These are phyloP conservation scores for Calonectria montana DNA, from an alignment of 2,329 filamentous ascomycete species.

Conservation along the genomic window DNA sequence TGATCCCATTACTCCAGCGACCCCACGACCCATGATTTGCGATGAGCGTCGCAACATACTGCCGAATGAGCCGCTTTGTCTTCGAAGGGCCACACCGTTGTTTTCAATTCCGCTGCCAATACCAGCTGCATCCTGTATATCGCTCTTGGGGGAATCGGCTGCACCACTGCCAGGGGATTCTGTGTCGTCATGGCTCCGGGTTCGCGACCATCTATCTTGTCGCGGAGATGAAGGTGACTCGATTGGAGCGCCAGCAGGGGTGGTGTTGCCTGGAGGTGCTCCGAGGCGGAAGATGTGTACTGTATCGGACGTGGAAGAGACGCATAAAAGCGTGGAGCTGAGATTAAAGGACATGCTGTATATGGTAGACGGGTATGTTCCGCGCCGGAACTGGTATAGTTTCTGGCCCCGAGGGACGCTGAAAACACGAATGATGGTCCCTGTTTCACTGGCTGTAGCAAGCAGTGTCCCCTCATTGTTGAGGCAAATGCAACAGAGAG, in stretches of 20 bases:
- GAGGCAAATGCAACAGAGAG: conserved; percentile 88
- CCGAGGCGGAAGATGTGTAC: conserved; percentile 93
- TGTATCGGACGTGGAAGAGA: conserved; percentile 96
- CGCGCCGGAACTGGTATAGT: conserved; percentile 93
- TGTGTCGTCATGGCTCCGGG: conserved; percentile 62
- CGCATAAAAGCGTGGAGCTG: conserved; percentile 90
- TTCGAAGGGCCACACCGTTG: conserved; percentile 50
- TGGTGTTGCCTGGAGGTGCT: conserved; percentile 55
- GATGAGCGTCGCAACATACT: conserved; percentile 95
- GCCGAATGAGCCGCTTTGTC: conserved; percentile 82
- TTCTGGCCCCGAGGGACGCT: conserved; percentile 91
- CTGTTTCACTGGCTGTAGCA: conserved; percentile 96
- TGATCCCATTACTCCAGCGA: conserved; percentile 89
- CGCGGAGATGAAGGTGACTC: conserved; percentile 55
- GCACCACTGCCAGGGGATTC: conserved; percentile 56
- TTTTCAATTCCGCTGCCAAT: conserved; percentile 41
- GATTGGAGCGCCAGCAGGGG: conserved; percentile 50
- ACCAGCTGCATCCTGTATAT: conserved; percentile 54
- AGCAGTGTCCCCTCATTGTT: conserved; percentile 93
- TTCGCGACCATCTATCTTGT: conserved; percentile 64
- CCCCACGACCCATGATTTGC: conserved; percentile 89
- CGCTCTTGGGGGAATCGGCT: conserved; percentile 65
- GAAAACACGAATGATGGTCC: conserved; percentile 97
- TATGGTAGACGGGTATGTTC: conserved; percentile 94
- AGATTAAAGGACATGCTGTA: conserved; percentile 99